phyloP scores from a whole-genome alignment of 2,329 filamentous ascomycete species.

The Hypoxylon rubiginosum region DNA sequence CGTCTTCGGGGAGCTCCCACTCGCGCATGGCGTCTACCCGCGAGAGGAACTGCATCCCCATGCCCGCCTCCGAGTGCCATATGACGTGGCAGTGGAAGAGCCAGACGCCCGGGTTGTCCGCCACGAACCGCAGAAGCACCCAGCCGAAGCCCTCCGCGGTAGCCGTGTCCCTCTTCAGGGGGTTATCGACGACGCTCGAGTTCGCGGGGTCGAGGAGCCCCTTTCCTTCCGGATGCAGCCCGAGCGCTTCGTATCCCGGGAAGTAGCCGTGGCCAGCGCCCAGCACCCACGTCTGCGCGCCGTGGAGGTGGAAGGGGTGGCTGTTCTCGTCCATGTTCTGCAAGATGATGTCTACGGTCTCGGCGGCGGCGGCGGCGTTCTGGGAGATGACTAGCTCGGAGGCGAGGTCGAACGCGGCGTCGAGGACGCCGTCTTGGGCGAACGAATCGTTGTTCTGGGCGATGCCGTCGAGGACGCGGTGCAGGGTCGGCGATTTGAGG shows the following conservation, averaged over 20 bases:
- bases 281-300: constrained; percentile 69
- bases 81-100: constrained; percentile 57
- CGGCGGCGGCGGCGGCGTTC: constrained; percentile 54
- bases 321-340: constrained; percentile 73
- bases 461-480: constrained; percentile 63
- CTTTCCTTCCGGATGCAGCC: constrained; percentile 51
- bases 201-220: constrained; percentile 55
- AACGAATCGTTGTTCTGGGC: constrained; percentile 60
- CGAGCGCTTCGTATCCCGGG: constrained; percentile 58
- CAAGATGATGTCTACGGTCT: constrained; percentile 70
- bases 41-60: constrained; percentile 60
- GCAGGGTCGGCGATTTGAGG: constrained; percentile 62
- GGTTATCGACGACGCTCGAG: constrained; percentile 53
- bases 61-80: constrained; percentile 57
- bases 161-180: constrained; percentile 62
- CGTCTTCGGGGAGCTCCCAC: constrained; percentile 60
- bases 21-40: constrained; percentile 60
- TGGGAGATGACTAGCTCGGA: constrained; percentile 69
- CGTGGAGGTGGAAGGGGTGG: constrained; percentile 77
- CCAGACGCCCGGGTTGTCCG: constrained; percentile 64
- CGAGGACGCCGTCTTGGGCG: constrained; percentile 65
- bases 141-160: constrained; percentile 64
- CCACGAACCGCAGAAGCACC: constrained; percentile 62
- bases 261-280: constrained; percentile 74
- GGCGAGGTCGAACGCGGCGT: constrained; percentile 58